phyloP scores from a whole-genome alignment of 305 asterid species.

The Fraxinus nigra region DNA sequence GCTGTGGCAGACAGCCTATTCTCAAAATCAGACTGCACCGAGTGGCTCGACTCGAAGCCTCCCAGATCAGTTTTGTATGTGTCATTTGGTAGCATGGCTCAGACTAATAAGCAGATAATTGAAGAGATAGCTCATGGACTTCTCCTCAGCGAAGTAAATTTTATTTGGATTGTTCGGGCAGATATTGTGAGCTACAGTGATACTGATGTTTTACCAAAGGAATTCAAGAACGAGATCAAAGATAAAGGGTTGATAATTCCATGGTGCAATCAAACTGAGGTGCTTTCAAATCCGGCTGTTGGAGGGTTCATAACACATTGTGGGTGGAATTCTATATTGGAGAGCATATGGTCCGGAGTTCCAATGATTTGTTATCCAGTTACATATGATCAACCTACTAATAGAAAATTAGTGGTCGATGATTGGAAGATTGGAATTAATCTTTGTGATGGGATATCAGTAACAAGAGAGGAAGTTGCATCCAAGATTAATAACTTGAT shows the following conservation, averaged over 20 bases:
- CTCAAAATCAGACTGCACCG: constrained; percentile 47
- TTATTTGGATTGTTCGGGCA: constrained; percentile 53
- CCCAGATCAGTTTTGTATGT: constrained; percentile 49
- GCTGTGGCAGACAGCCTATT: constrained; percentile 41
- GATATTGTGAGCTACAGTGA: constrained; percentile 36
- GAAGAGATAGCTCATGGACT: constrained; percentile 57
- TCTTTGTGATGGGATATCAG: constrained; percentile 29
- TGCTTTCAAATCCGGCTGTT: constrained; percentile 40
- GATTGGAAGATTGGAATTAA: constrained; percentile 58
- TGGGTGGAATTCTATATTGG: constrained; percentile 58
- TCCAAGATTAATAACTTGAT: constrained; percentile 31
- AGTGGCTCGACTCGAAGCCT: constrained; percentile 49
- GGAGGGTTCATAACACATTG: constrained; percentile 55
- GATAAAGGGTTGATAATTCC: constrained; percentile 42
- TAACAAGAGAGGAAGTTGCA: constrained; percentile 37
- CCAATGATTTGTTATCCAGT: constrained; percentile 53
- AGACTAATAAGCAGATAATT: constrained; percentile 28
- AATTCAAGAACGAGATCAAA: constrained; percentile 22
- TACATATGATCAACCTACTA: constrained; percentile 46
- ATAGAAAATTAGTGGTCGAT: constrained; percentile 48
- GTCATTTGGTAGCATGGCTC: constrained; percentile 56
- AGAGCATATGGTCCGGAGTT: constrained; percentile 52
- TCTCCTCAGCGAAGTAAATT: constrained; percentile 40
- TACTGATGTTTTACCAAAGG: constrained; percentile 29
- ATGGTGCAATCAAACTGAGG: constrained; percentile 48